These are phyloP conservation scores for Alectoria sarmentosa DNA, from an alignment of 495 filamentous ascomycete genomes.

Conservation along the genomic window DNA sequence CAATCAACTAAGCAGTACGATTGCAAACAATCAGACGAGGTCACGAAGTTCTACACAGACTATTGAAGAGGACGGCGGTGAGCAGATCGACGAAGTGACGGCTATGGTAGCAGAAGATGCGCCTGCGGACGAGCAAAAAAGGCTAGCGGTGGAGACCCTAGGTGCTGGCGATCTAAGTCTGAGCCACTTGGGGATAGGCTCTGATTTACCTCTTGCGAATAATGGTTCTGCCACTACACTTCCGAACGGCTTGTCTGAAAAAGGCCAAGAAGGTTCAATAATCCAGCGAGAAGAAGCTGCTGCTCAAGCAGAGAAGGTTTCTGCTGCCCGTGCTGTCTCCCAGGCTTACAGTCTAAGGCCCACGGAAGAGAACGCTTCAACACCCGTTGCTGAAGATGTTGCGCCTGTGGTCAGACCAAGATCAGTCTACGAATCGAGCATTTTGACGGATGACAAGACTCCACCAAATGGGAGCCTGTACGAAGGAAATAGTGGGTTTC, in stretches of 20 bases:
- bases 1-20: constrained; percentile 72
- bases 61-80: constrained; percentile 29
- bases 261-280: constrained; percentile 21
- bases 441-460: constrained; percentile 46
- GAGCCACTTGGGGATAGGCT: constrained; percentile 66
- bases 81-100: constrained; percentile 19
- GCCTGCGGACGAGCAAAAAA: constrained; percentile 46
- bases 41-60: constrained; percentile 32
- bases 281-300: constrained; percentile 48
- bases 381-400: constrained; percentile 28
- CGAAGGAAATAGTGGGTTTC: constrained; percentile 59
- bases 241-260: constrained; percentile 41
- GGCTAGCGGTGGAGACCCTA: constrained; percentile 79
- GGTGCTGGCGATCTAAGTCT: constrained; percentile 84
- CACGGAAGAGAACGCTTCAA: constrained; percentile 26
- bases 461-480: constrained; percentile 59
- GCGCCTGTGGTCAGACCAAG: constrained; percentile 32
- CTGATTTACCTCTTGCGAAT: constrained; percentile 35
- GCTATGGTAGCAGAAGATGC: constrained; percentile 27
- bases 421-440: constrained; percentile 34
- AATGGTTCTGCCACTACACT: constrained; percentile 31
- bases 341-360: constrained; percentile 53
- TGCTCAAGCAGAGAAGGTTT: constrained; percentile 50
- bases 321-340: constrained; percentile 52
- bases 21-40: constrained; percentile 52